Evolutionary conservation across 1,284 basidiomycete genomes (phyloP), one percentile per base, ranked within the genome.

Genomic region (Trametes pubescens): DNA sequence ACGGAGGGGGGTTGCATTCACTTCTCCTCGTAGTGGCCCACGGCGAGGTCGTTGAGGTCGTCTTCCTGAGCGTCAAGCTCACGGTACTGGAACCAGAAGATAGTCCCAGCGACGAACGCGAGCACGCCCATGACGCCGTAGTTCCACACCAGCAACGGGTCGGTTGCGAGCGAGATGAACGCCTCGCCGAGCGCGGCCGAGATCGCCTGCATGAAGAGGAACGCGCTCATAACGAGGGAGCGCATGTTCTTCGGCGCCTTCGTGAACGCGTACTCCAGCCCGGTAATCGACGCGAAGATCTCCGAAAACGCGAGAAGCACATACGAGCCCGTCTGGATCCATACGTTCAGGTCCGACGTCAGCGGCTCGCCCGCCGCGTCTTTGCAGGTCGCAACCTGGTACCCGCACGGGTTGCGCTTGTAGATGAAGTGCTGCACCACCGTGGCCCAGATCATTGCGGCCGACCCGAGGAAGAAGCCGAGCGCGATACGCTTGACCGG

Each of bases 221-320:
- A 92, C 26, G 89, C 69, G 48, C 85, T 78, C 88, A 91, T 92
- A 62, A 94, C 90, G 64, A 93, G 82, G 47, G 88, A 91, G 24
- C 86, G 86, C 92, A 94, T 93, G 77, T 92, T 92, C 78, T 82
- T 87, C 13, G 92, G 91, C 13, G 90, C 89, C 74, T 94, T 95
- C 64, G 91, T 93, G 81, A 92, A 95, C n/a, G 93, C 94, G 75
- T 95, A 95, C 76, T 96, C 94, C 68, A 92, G 81, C 11, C 89
- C 89, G 0, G 93, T 95, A 77, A 96, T 93, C 10, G 90, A 92
- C 0, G 93, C 92, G 58, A 96, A 85, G 73, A 96, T 94, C 80
- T 93, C 89, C 71, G 85, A 87, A 71, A 91, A 81, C 7, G 88
- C 90, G 70, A 92, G 82, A 34, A 93, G 78, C 61, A 92, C 76